A percentile compares a stretch with the other conserved stretches of the same genome.
Conservation (phyloP, 345 rosid species). For the Geranium brycei region DNA sequence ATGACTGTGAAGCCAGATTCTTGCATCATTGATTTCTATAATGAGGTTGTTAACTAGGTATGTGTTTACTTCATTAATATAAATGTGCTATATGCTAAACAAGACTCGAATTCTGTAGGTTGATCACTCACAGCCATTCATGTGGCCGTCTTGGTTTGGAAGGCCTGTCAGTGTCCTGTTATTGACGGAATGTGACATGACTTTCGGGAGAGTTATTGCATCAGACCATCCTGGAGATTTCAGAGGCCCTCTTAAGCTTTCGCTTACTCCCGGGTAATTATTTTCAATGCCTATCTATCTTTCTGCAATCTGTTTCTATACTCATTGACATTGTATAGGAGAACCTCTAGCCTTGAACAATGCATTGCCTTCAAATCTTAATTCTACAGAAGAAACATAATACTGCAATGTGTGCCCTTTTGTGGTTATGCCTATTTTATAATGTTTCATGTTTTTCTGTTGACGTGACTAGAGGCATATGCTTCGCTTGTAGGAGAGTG, state of each 20-base stretch:
- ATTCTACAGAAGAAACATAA: too few relatives aligned
- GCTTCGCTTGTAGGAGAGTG: too few relatives aligned
- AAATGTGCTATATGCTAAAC: not conserved
- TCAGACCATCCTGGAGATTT: conserved; percentile 65
- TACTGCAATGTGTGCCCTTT: too few relatives aligned
- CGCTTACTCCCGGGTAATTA: conserved; percentile 70
- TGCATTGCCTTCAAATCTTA: too few relatives aligned
- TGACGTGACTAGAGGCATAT: too few relatives aligned
- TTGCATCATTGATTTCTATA: conserved; percentile 69
- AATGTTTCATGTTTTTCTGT: too few relatives aligned
- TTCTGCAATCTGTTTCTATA: too few relatives aligned
- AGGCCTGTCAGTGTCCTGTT: conserved; percentile 56
- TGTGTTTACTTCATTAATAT: not conserved
- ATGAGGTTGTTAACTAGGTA: conserved; percentile 37
- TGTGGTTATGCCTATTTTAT: too few relatives aligned
- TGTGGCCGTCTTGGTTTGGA: conserved; percentile 67
- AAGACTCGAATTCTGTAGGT: conserved; percentile 33
- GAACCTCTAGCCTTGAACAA: too few relatives aligned
- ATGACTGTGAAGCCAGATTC: conserved; percentile 62
- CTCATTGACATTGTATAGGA: too few relatives aligned
- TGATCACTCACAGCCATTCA: conserved; percentile 77
- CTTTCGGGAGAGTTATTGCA: conserved; percentile 59
- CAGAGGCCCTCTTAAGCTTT: conserved; percentile 70
- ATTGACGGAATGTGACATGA: conserved; percentile 69
- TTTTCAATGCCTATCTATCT: not conserved